A percentile compares a stretch with the other conserved stretches of the same genome.
These are phyloP conservation scores for Datisca glomerata DNA, from an alignment of 306 rosid species.

Conservation along the genomic window DNA sequence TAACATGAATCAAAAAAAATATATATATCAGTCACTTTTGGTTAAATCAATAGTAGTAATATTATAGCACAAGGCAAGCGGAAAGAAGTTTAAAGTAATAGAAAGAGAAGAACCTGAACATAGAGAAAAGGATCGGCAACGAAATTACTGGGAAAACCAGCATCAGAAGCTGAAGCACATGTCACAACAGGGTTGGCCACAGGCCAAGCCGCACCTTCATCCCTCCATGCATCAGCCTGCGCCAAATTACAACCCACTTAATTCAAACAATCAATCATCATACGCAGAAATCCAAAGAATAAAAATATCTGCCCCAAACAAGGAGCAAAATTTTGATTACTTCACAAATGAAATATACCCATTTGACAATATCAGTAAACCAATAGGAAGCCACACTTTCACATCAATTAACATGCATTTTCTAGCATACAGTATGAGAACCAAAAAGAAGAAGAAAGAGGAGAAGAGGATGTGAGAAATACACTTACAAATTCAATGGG, in stretches of 20 bases:
- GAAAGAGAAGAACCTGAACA: conserved; percentile 43
- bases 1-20: too few relatives aligned
- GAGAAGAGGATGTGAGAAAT: neutral
- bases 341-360: too few relatives aligned
- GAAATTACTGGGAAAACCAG: conserved; percentile 91
- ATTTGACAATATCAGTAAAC: too few relatives aligned
- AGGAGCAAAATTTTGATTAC: too few relatives aligned
- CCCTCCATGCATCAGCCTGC: conserved; percentile 63
- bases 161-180: conserved; percentile 85
- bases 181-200: conserved; percentile 92
- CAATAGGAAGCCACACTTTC: too few relatives aligned
- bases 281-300: conserved; percentile 4
- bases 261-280: conserved; percentile 8
- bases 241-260: conserved; percentile 14
- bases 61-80: too few relatives aligned
- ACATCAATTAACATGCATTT: too few relatives aligned
- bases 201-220: conserved; percentile 83
- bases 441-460: neutral
- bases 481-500: conserved; percentile 73
- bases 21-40: too few relatives aligned
- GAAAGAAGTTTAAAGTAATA: too few relatives aligned
- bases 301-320: conserved; percentile 5
- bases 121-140: conserved; percentile 96
- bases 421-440: too few relatives aligned
- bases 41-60: too few relatives aligned